These are phyloP conservation scores for Scedosporium boydii DNA, from an alignment of 2,329 filamentous ascomycete genomes.

Conservation along the genomic window DNA sequence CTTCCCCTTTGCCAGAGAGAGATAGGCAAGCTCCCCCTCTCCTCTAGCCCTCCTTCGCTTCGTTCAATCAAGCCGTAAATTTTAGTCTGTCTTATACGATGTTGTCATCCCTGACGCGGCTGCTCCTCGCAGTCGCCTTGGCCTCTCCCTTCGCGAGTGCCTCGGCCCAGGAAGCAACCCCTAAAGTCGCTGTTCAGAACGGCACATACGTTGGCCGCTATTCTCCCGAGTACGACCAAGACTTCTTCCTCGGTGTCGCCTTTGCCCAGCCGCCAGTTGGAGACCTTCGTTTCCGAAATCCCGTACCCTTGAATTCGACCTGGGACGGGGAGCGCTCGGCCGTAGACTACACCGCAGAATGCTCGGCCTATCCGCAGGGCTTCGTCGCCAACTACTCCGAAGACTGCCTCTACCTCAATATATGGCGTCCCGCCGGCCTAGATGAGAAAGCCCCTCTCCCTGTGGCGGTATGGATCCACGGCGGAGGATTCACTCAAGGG, in stretches of 20 bases:
- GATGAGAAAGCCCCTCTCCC: slow-evolving; percentile 10
- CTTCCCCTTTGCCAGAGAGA: no score
- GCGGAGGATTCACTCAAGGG: slow-evolving; percentile 15
- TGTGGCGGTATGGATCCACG: slow-evolving; percentile 11
- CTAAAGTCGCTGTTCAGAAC: slow-evolving; percentile 20
- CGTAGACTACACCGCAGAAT: slow-evolving; percentile 34
- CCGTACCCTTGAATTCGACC: slow-evolving; percentile 36
- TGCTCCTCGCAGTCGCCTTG: no score
- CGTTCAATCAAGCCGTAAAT: no score
- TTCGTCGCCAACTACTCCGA: slow-evolving; percentile 8
- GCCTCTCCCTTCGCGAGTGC: no score
- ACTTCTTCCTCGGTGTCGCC: slow-evolving; percentile 45
- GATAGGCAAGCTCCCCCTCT: no score
- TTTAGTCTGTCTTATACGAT: no score
- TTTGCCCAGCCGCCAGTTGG: slow-evolving; percentile 44
- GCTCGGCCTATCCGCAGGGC: slow-evolving; percentile 17
- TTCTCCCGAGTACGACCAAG: slow-evolving; percentile 25
- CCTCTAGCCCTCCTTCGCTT: no score
- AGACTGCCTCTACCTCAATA: slow-evolving; percentile 21
- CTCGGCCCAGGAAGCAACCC: neutral
- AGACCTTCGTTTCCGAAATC: slow-evolving; percentile 40
- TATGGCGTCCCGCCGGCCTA: slow-evolving; percentile 16
- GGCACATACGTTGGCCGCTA: slow-evolving; percentile 36
- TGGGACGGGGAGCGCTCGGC: slow-evolving; percentile 12
- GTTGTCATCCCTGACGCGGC: no score